Conservation (phyloP, 192 early-diverging fungal species). For the Backusella parvicylindrica region DNA sequence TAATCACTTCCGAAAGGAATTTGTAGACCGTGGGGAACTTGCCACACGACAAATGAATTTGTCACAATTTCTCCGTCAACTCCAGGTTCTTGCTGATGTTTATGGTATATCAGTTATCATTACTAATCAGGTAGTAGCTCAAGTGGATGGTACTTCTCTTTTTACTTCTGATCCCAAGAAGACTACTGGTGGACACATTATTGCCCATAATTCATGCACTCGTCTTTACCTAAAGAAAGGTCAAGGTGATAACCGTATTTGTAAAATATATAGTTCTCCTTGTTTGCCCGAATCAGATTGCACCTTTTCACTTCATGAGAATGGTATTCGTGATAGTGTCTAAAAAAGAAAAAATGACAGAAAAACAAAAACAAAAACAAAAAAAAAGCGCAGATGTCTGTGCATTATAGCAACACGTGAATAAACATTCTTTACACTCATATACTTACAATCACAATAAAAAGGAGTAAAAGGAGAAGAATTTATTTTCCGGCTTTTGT, state of each 20-base stretch:
- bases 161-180: constrained; percentile 91
- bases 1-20: constrained; percentile 92
- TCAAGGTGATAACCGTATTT: constrained; percentile 85
- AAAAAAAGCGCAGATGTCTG: neutral
- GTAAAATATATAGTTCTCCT: constrained; percentile 97
- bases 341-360: constrained; percentile 45
- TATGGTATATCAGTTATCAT: constrained; percentile 96
- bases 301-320: constrained; percentile 86
- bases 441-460: neutral
- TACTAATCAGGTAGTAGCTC: constrained; percentile 97
- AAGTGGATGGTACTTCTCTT: constrained; percentile 87
- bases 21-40: constrained; percentile 90
- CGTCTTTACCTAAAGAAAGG: constrained; percentile 88
- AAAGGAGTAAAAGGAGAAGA: constrained; percentile 1
- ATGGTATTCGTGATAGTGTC: constrained; percentile 89
- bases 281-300: constrained; percentile 89
- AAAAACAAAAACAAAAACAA: neutral
- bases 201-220: constrained; percentile 94
- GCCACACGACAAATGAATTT: constrained; percentile 93
- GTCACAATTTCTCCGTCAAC: constrained; percentile 81
- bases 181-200: constrained; percentile 96
- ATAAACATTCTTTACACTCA: neutral
- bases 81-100: constrained; percentile 89
- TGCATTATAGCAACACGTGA: neutral
- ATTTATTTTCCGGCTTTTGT: constrained; percentile 3